These are phyloP conservation scores for Mycena albidolilacea DNA, from an alignment of 768 basidiomycete species.

Conservation along the genomic window DNA sequence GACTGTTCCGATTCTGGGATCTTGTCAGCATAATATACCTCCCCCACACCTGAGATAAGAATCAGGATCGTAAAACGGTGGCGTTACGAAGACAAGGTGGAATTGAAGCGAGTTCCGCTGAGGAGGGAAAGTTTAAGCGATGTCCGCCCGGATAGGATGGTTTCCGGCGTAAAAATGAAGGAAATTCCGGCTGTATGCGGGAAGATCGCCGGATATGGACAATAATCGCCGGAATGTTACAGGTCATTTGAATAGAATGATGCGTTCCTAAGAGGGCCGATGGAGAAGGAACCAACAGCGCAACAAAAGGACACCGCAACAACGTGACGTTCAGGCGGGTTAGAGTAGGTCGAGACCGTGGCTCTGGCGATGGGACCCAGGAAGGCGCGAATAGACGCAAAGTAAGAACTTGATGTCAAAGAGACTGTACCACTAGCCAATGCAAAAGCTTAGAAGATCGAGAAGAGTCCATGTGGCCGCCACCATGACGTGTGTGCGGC, in stretches of 20 bases:
- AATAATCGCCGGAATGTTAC: slow-evolving; percentile 14
- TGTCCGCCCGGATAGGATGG: slow-evolving; percentile 12
- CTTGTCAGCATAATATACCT: background rate
- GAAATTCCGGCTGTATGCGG: background rate
- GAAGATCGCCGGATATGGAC: background rate
- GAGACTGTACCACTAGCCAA: background rate
- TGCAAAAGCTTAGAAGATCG: slow-evolving; percentile 15
- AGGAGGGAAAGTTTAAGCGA: slow-evolving; percentile 18
- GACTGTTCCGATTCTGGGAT: too few relatives aligned
- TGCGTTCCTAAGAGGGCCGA: slow-evolving; percentile 11
- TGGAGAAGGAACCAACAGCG: background rate
- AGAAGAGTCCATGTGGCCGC: slow-evolving; percentile 17
- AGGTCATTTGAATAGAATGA: too few relatives aligned
- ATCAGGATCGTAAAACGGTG: slow-evolving; percentile 18
- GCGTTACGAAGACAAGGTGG: slow-evolving; percentile 10
- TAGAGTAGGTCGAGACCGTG: slow-evolving; percentile 15
- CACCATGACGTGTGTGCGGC: slow-evolving; percentile 23
- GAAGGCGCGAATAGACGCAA: slow-evolving; percentile 9
- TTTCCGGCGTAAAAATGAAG: slow-evolving; percentile 14
- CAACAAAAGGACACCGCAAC: background rate
- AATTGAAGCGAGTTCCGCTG: slow-evolving; percentile 7
- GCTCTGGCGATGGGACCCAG: slow-evolving; percentile 21
- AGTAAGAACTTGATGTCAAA: slow-evolving; percentile 14
- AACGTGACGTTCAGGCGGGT: slow-evolving; percentile 4
- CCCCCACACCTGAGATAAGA: slow-evolving; percentile 19